A percentile compares a stretch with the other conserved stretches of the same genome.
These are phyloP conservation scores for Immersiella caudata DNA, from an alignment of 495 filamentous ascomycete genomes.

Conservation along the genomic window DNA sequence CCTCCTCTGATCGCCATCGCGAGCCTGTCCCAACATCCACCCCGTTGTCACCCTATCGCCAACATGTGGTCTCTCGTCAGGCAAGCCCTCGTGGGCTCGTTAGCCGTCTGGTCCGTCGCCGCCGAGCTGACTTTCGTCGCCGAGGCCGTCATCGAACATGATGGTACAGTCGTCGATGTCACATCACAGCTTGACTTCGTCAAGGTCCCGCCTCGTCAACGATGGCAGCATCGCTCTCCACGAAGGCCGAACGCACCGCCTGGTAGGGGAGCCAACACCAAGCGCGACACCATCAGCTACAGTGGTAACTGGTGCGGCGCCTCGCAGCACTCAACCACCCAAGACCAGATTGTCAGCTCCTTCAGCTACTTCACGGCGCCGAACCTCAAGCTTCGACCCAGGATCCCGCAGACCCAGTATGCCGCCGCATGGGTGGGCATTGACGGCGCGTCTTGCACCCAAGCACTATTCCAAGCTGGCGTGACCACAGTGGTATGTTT, in stretches of 20 bases:
- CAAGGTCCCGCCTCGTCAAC: slow-evolving; percentile 24
- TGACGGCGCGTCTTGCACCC: slow-evolving; percentile 36
- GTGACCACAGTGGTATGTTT: slow-evolving; percentile 35
- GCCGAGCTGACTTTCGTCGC: slow-evolving; percentile 30
- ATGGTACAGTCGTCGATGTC: slow-evolving; percentile 19
- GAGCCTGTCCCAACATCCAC: not conserved
- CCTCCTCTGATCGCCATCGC: not conserved
- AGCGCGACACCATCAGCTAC: slow-evolving; percentile 30
- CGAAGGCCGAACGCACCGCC: slow-evolving; percentile 8
- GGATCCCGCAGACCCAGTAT: slow-evolving; percentile 29
- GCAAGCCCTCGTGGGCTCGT: slow-evolving; percentile 17
- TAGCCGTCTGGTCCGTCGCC: slow-evolving; percentile 21
- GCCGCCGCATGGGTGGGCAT: slow-evolving; percentile 37
- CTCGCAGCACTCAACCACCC: slow-evolving; percentile 25
- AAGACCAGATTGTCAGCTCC: slow-evolving; percentile 28
- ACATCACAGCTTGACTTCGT: slow-evolving; percentile 24
- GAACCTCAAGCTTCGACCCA: slow-evolving; percentile 28
- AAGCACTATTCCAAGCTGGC: slow-evolving; percentile 33
- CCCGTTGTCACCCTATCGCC: not conserved
- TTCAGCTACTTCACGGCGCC: slow-evolving; percentile 33
- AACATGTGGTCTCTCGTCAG: slow-evolving; percentile 27
- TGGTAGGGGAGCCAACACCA: not conserved
- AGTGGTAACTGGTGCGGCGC: slow-evolving; percentile 41
- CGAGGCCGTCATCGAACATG: slow-evolving; percentile 20
- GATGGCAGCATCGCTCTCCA: slow-evolving; percentile 20